Evolutionary conservation across 257 asterid species (phyloP).

Genomic region (Nyctanthes arbortristis): DNA sequence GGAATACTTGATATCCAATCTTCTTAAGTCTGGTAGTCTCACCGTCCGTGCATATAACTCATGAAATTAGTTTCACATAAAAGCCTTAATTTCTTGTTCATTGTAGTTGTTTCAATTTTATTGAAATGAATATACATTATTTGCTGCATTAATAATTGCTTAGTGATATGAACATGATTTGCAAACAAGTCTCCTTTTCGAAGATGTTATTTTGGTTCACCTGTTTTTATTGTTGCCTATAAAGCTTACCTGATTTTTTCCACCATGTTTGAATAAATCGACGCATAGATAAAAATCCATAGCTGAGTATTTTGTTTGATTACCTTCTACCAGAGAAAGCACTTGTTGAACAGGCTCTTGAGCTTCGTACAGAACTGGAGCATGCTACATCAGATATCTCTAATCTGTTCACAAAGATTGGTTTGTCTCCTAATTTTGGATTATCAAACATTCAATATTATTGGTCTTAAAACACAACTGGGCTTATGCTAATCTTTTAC

Average conservation of each 20-base stretch:
- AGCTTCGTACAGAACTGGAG: constrained; percentile 91
- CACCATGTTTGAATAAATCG: background rate
- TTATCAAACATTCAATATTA: background rate
- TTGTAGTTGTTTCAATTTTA: constrained; percentile 2
- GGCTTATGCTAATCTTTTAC: constrained; percentile 19
- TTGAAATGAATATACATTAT: background rate
- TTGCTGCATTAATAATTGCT: background rate
- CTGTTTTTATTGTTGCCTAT: constrained; percentile 6
- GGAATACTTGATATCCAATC: constrained; percentile 36
- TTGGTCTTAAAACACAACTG: background rate
- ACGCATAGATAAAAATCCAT: background rate
- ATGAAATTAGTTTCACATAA: background rate
- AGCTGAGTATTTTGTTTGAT: constrained; percentile 16
- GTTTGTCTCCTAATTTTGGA: constrained; percentile 45
- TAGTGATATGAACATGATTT: no score
- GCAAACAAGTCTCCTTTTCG: background rate
- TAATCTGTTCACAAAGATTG: constrained; percentile 87
- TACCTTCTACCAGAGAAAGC: constrained; percentile 69
- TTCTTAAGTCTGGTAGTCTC: constrained; percentile 37
- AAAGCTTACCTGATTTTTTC: constrained; percentile 1
- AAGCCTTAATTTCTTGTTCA: background rate
- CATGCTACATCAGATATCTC: constrained; percentile 85
- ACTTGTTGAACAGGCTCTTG: constrained; percentile 84
- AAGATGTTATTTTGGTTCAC: constrained; percentile 9
- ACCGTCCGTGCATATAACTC: background rate